phyloP scores from a whole-genome alignment of 2,329 filamentous ascomycete genomes.

The Orbilia quercus region DNA sequence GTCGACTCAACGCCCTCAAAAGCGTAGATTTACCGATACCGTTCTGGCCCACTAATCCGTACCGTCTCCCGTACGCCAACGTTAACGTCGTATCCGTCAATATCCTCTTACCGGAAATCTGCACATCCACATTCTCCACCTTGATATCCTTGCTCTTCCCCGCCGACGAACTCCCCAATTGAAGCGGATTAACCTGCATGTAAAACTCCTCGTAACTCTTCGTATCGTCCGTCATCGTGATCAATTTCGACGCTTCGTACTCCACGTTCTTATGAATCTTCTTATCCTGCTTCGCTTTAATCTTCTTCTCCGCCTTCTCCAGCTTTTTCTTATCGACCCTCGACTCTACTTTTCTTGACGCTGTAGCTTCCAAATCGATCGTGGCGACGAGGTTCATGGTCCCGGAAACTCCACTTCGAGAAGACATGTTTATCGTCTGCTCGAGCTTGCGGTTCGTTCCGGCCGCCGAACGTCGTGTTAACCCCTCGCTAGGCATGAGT shows the following conservation, averaged over 20 bases:
- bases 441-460: slow-evolving; percentile 86
- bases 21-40: slow-evolving; percentile 99
- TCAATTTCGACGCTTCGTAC: slow-evolving; percentile 91
- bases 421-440: slow-evolving; percentile 92
- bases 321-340: slow-evolving; percentile 98
- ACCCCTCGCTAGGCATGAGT: slow-evolving; percentile 72
- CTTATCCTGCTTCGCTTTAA: slow-evolving; percentile 97
- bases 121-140: slow-evolving; percentile 93
- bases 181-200: slow-evolving; percentile 98
- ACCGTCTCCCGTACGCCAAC: slow-evolving; percentile 89
- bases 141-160: slow-evolving; percentile 99
- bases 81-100: slow-evolving; percentile 90
- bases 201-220: slow-evolving; percentile 99
- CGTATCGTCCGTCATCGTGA: slow-evolving; percentile 82
- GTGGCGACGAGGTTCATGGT: slow-evolving; percentile 83
- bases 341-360: slow-evolving; percentile 92
- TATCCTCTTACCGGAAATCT: slow-evolving; percentile 88
- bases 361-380: slow-evolving; percentile 94
- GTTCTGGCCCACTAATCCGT: slow-evolving; percentile 98
- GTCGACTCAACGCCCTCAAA: slow-evolving; percentile 85
- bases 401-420: slow-evolving; percentile 94
- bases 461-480: slow-evolving; percentile 69
- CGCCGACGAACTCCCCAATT: slow-evolving; percentile 76
- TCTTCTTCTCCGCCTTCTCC: slow-evolving; percentile 97
- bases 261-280: slow-evolving; percentile 98